Conservation (phyloP, 2,329 filamentous ascomycete genomes). For the Nannizziopsis arthrosporioides region DNA sequence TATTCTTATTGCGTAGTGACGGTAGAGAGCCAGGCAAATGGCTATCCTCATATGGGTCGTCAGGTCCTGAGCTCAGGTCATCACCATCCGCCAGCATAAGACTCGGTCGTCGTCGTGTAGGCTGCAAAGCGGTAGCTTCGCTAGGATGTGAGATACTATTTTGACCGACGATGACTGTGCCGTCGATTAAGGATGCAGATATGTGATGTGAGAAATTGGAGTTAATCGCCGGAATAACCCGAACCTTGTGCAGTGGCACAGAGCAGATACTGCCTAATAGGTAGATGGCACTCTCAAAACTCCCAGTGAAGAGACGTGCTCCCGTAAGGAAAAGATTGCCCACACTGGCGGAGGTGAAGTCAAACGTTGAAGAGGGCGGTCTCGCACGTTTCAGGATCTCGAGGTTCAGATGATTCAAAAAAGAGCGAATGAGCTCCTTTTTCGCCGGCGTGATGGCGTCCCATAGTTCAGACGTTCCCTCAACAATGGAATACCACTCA, state of each 20-base stretch:
- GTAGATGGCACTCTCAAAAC: slow-evolving; percentile 86
- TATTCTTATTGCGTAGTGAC: slow-evolving; percentile 66
- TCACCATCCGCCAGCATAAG: slow-evolving; percentile 25
- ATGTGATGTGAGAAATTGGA: slow-evolving; percentile 95
- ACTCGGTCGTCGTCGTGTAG: slow-evolving; percentile 24
- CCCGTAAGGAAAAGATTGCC: slow-evolving; percentile 75
- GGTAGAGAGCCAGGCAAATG: slow-evolving; percentile 56
- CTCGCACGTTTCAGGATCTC: slow-evolving; percentile 67
- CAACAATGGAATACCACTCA: slow-evolving; percentile 84
- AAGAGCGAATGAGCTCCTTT: slow-evolving; percentile 63
- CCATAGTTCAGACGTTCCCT: slow-evolving; percentile 71
- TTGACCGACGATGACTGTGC: slow-evolving; percentile 72
- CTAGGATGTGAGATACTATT: slow-evolving; percentile 85
- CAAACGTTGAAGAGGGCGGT: slow-evolving; percentile 58
- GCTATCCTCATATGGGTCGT: slow-evolving; percentile 31
- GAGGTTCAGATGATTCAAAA: slow-evolving; percentile 63
- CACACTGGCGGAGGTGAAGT: slow-evolving; percentile 63
- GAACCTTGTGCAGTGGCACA: slow-evolving; percentile 59
- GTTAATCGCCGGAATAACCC: slow-evolving; percentile 81
- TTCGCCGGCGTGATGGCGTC: slow-evolving; percentile 55
- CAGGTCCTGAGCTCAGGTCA: slow-evolving; percentile 22
- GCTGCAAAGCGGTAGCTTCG: slow-evolving; percentile 45
- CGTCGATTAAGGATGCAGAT: slow-evolving; percentile 65
- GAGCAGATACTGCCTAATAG: slow-evolving; percentile 75
- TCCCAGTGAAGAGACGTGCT: slow-evolving; percentile 79